Conservation (phyloP, 1,284 basidiomycete species). For the Acaromyces ingoldii region DNA sequence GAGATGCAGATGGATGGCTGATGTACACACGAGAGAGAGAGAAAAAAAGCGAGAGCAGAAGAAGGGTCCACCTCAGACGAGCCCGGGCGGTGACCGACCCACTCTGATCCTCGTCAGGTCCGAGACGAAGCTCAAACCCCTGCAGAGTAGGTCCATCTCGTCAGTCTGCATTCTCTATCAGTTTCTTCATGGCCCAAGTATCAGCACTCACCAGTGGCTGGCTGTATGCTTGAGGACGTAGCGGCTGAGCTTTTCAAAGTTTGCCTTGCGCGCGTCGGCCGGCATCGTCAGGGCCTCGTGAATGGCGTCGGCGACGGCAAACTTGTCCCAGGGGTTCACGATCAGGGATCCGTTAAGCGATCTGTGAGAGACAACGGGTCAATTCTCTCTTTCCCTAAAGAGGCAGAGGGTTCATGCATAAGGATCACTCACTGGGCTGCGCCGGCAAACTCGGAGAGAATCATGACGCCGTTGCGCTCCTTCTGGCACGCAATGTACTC, state of each 20-base stretch:
- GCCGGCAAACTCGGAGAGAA: slow-evolving; percentile 95
- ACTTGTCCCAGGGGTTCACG: slow-evolving; percentile 56
- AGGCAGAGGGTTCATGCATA: background rate
- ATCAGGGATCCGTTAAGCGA: slow-evolving; percentile 48
- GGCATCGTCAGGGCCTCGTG: slow-evolving; percentile 89
- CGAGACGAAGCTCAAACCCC: slow-evolving; percentile 5
- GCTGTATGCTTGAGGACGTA: slow-evolving; percentile 49
- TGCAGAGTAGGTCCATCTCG: too few species aligned
- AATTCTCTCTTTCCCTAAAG: background rate
- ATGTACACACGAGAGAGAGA: too few species aligned
- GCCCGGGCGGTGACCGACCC: background rate
- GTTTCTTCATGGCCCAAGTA: too few species aligned
- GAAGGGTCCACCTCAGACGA: too few species aligned
- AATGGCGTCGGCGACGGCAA: slow-evolving; percentile 92
- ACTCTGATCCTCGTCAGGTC: slow-evolving; percentile 5
- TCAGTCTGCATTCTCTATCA: too few species aligned
- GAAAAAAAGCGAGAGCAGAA: too few species aligned
- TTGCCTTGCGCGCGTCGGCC: slow-evolving; percentile 71
- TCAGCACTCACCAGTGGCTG: slow-evolving; percentile 43
- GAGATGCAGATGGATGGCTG: too few species aligned
- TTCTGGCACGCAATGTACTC: slow-evolving; percentile 97
- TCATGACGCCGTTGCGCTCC: slow-evolving; percentile 88
- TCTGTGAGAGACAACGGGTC: slow-evolving; percentile 37
- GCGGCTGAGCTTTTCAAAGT: slow-evolving; percentile 89
- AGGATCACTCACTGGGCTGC: slow-evolving; percentile 75